phyloP scores from a whole-genome alignment of 1,284 basidiomycete species.

The Puccinia polysora region DNA sequence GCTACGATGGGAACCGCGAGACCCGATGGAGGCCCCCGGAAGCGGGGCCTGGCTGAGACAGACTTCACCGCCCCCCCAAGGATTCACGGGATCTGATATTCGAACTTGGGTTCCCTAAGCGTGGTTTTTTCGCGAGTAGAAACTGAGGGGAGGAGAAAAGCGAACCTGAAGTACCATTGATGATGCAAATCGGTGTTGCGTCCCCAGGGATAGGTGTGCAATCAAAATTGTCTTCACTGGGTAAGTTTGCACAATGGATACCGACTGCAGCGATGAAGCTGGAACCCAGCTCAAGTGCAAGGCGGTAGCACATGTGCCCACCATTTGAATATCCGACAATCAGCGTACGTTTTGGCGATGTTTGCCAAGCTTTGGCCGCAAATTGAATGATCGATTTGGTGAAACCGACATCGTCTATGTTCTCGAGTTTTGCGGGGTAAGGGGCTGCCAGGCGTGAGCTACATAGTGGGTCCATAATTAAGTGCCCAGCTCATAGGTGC shows the following conservation, averaged over 20 bases:
- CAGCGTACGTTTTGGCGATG: constrained; percentile 16
- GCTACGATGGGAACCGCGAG: constrained; percentile 21
- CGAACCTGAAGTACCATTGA: constrained; percentile 33
- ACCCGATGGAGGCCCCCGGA: constrained; percentile 6
- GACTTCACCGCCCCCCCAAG: constrained; percentile 26
- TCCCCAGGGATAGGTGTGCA: constrained; percentile 2
- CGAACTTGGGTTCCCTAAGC: not conserved
- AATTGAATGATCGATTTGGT: constrained; percentile 33
- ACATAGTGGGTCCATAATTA: not conserved
- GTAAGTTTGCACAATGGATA: constrained; percentile 33
- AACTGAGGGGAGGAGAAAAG: not conserved
- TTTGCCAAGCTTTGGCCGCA: constrained; percentile 25
- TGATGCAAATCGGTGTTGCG: constrained; percentile 33
- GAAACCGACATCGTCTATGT: constrained; percentile 35
- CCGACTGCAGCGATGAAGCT: constrained; percentile 20
- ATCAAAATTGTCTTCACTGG: constrained; percentile 29
- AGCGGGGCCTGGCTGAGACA: constrained; percentile 11
- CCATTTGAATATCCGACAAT: constrained; percentile 38
- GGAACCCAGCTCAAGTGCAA: constrained; percentile 35
- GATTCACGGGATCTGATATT: constrained; percentile 39
- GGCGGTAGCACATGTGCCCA: constrained; percentile 23
- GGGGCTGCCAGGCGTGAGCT: constrained; percentile 19
- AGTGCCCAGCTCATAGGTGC: not conserved
- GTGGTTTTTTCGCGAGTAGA: not conserved
- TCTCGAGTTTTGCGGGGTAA: constrained; percentile 30